These are phyloP conservation scores for Macrophomina tecta DNA, from an alignment of 2,329 filamentous ascomycete species.

Conservation along the genomic window DNA sequence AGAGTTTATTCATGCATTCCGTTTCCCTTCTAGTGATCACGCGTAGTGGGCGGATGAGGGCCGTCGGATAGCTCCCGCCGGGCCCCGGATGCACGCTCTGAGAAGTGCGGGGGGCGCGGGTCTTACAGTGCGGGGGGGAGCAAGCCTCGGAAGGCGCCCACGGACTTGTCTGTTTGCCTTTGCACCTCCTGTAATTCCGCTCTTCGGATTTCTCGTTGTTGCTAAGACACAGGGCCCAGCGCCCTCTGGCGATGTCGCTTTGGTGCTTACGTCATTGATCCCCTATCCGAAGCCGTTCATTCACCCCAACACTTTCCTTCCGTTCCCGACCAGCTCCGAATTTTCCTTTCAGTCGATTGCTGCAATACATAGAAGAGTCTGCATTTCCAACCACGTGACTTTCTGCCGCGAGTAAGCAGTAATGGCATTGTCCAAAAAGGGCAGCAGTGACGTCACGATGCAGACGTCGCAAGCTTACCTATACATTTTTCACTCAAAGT, in stretches of 20 bases:
- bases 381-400: no score
- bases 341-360: no score
- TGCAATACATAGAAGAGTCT: no score
- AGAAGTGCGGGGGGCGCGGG: slow-evolving; percentile 13
- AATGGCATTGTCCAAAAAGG: no score
- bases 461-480: no score
- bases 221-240: neutral
- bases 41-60: slow-evolving; percentile 6
- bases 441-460: no score
- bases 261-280: neutral
- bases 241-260: neutral
- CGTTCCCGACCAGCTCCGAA: no score
- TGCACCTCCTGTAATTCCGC: neutral
- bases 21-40: neutral
- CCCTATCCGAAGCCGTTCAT: slow-evolving; percentile 1
- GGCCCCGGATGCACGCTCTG: neutral
- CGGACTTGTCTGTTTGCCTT: neutral
- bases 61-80: slow-evolving; percentile 21
- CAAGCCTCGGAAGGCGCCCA: slow-evolving; percentile 2
- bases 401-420: no score
- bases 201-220: no score
- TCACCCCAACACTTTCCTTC: neutral
- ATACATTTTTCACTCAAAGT: no score
- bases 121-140: neutral
- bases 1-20: neutral